These are phyloP conservation scores for Theobroma cacao DNA, from an alignment of 345 rosid genomes.

Conservation along the genomic window DNA sequence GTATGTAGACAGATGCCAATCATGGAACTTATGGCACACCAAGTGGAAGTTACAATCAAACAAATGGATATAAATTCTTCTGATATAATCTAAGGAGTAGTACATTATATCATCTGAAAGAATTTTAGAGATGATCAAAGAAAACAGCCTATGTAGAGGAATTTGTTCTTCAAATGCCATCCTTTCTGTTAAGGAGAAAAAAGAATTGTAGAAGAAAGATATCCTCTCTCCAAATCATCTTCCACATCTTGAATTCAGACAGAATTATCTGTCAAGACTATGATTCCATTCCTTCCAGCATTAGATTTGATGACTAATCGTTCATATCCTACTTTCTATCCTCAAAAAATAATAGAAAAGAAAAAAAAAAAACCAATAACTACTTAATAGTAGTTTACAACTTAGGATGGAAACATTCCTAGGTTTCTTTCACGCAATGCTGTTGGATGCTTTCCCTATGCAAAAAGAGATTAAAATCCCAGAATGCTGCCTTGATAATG, in stretches of 20 bases:
- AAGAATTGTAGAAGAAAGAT: background rate
- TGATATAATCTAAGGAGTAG: background rate
- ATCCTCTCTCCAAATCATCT: background rate
- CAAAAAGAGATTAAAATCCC: background rate
- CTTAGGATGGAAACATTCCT: constrained; percentile 8
- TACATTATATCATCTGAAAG: background rate
- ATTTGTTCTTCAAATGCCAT: constrained; percentile 4
- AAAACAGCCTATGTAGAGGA: background rate
- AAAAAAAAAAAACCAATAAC: background rate
- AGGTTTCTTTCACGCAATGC: constrained; percentile 2
- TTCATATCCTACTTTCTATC: background rate
- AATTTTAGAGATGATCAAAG: background rate
- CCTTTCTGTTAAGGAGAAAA: background rate
- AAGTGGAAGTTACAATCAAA: constrained; percentile 5
- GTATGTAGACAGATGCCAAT: constrained; percentile 15
- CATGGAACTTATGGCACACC: background rate
- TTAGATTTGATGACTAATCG: background rate
- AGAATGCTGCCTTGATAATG: constrained; percentile 14
- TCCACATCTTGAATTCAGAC: background rate
- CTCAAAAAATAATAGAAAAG: background rate
- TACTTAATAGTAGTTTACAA: background rate
- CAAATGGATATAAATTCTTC: constrained; percentile 10
- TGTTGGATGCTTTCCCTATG: constrained; percentile 20
- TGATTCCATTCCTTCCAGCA: background rate
- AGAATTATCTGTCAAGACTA: background rate